Base-by-base conservation (phyloP, 75 land plant species). In the Sequoia sempervirens region DNA sequence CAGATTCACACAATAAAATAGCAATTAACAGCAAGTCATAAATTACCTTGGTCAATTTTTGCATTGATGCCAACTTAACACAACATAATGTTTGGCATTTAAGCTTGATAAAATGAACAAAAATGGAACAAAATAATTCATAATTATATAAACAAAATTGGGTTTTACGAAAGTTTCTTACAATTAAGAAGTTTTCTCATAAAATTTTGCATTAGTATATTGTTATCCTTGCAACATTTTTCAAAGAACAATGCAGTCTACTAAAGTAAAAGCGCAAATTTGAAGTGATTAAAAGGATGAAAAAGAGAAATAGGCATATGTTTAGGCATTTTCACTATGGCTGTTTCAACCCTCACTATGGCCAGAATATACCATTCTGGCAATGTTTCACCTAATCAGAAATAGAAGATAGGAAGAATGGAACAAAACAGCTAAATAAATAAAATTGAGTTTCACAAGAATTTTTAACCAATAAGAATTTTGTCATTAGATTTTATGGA, bases 1-100 rank as follows among this genome's bases (percentile, higher is more conserved):
- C 18, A 37, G 78, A 75, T 75, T 38, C 20, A 75, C 20, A 74
- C 18, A 75, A 5, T 75, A 37, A 73, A 75, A 75, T 40, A 75
- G 78, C 78, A 75, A 75, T 75, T 75, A 75, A 40, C 78, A 75
- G 18, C 78, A 75, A 37, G 43, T 18, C 78, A 75, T 37, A 38
- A 23, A 75, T 75, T 38, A 75, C 5, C 20, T 38, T 38, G 38
- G 75, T 75, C 32, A 18, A 17, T 40, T 75, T 75, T 18, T 17
- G 38, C 41, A 75, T 6, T 38, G 26, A 73, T 38, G 26, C 7
- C 23, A 75, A 75, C 1, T 37, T 41, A 74, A 74, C 2, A 14
- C 41, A 74, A 17, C 38, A 37, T 36, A 56, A 56, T 56, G 58
- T 58, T 58, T 20, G 17, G 4, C 23, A 58, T 23, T 61, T 61